phyloP scores from a whole-genome alignment of 441 rosid species.

The Brassica balearica region DNA sequence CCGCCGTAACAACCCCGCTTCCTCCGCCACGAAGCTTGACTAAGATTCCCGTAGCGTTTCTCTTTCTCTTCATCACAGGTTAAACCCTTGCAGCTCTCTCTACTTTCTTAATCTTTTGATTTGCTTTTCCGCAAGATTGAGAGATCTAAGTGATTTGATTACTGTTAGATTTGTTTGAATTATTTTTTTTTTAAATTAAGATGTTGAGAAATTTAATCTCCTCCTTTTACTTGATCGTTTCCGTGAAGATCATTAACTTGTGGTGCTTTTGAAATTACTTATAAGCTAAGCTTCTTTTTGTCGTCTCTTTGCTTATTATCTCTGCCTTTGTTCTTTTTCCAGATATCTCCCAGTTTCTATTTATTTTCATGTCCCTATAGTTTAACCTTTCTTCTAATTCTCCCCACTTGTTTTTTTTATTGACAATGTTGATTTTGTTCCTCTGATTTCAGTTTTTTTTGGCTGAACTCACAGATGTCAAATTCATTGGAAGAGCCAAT shows the following conservation, averaged over 20 bases:
- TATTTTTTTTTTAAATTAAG: background rate
- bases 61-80: conserved; percentile 19
- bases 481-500: conserved; percentile 47
- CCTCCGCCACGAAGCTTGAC: conserved; percentile 24
- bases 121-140: background rate
- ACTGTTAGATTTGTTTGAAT: background rate
- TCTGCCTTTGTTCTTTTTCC: background rate
- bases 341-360: conserved; percentile 7
- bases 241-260: conserved; percentile 22
- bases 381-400: conserved; percentile 17
- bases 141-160: conserved; percentile 36
- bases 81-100: conserved; percentile 41
- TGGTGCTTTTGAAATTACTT: conserved; percentile 1
- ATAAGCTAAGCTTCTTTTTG: conserved; percentile 30
- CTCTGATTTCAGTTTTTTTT: conserved; percentile 15
- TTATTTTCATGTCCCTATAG: conserved; percentile 23
- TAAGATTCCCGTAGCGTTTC: conserved; percentile 1
- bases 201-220: conserved; percentile 20
- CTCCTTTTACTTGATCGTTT: conserved; percentile 20
- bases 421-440: conserved; percentile 15
- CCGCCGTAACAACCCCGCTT: conserved; percentile 34
- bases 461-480: conserved; percentile 49
- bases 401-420: background rate
- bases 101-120: conserved; percentile 5
- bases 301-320: conserved; percentile 11